phyloP scores from a whole-genome alignment of 148 eudicot genomes.

The Chenopodium quinoa region DNA sequence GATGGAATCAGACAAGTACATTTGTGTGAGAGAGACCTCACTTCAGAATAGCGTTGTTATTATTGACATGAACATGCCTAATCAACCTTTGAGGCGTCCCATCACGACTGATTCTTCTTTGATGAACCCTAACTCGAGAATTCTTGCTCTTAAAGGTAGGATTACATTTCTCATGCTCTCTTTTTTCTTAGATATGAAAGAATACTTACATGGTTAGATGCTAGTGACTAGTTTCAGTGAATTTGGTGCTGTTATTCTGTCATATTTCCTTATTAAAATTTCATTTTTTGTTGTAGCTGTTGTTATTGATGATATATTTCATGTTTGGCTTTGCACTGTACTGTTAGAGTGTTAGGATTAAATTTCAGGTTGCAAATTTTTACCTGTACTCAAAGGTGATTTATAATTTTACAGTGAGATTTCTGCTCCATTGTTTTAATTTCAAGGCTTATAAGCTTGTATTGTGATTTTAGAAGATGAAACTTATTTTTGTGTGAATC shows the following conservation, averaged over 20 bases:
- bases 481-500: conserved; percentile 20
- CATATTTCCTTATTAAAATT: not conserved
- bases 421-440: not conserved
- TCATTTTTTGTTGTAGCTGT: not conserved
- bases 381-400: too few species aligned
- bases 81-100: too few species aligned
- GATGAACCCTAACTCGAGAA: conserved; percentile 84
- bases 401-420: not conserved
- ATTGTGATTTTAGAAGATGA: not conserved
- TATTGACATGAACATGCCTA: too few species aligned
- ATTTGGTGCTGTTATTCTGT: not conserved
- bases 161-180: not conserved
- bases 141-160: conserved; percentile 84
- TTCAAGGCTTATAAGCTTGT: not conserved
- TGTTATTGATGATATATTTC: not conserved
- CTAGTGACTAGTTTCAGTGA: not conserved
- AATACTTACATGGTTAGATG: not conserved
- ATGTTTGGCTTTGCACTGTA: not conserved
- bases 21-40: too few species aligned
- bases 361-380: too few species aligned
- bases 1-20: too few species aligned
- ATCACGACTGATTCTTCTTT: conserved; percentile 77
- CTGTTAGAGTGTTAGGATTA: too few species aligned
- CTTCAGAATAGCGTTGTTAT: too few species aligned
- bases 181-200: not conserved